Base-by-base conservation (phyloP, 1,284 basidiomycete genomes). In the Heliocybe sulcata region DNA sequence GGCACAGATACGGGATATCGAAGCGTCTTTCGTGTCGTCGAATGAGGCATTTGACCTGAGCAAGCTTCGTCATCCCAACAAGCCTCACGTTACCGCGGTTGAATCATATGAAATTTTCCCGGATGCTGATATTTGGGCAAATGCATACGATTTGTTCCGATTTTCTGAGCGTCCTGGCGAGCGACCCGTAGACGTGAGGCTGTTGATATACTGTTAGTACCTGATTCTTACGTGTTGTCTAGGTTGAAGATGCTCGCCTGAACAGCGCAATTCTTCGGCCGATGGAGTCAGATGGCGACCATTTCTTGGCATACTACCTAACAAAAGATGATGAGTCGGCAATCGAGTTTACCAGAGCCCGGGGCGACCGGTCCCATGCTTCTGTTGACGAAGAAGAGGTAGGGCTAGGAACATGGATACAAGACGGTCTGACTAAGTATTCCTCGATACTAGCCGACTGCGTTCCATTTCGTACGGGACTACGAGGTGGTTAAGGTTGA, bases 161-260 rank as follows among this genome's bases (percentile, higher is more conserved):
- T 97, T 94, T 66, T 86, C 87, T 11, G 94, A 97, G 66, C 76
- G 92, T 20, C 94, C 94, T 20, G 90, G 91, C 11, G 89, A 93
- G 54, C 76, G 83, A 38, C 62, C 79, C 6, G 65, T 80, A 16
- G 86, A 91, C 63, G 85, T 85, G 55, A 54, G 79, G 66, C 11
- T 52, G 54, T 14, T 51, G 4, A 8, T 23, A 42, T 38, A 23
- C 16, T 50, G 25, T 20, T 25, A 3, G 48, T n/a, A 23, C 19
- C 16, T 42, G 38, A 42, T 35, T 45, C 11, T 49, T 26, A 29
- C 47, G 42, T 19, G 16, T 45, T 45, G 38, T 57, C 29, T 57
- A 90, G 85, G 75, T 82, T 51, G 80, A 88, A 48, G 82, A 92
- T 66, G 82, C 89, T 29, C 80, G 92, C 10, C 65, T 94, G 55